Evolutionary conservation across 805 yeast genomes (phyloP).

Genomic region (Teunomyces kruisii): DNA sequence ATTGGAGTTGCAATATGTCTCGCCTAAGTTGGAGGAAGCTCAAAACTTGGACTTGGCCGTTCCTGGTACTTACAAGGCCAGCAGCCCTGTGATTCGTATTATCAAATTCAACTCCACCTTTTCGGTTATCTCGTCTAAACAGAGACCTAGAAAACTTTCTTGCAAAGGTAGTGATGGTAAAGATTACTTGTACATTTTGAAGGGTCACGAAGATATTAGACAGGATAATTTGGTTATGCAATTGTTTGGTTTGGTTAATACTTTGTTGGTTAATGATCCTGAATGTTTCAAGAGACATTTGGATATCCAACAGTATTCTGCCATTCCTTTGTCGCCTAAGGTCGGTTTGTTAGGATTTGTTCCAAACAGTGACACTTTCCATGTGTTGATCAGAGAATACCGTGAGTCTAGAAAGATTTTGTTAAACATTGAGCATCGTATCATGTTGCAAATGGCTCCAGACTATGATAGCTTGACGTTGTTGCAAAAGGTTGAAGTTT

Average conservation of each 20-base stretch:
- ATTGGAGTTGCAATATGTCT: conserved; percentile 87
- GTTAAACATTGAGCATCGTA: conserved; percentile 89
- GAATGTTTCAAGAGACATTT: conserved; percentile 96
- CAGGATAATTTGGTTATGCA: conserved; percentile 99
- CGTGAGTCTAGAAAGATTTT: conserved; percentile 88
- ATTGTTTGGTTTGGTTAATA: conserved; percentile 90
- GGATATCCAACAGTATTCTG: conserved; percentile 88
- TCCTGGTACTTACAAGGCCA: conserved; percentile 91
- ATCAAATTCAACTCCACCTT: conserved; percentile 76
- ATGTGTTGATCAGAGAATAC: conserved; percentile 85
- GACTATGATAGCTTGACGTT: conserved; percentile 88
- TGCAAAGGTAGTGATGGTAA: conserved; percentile 90
- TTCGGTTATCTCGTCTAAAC: conserved; percentile 89
- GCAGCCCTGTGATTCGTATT: conserved; percentile 74
- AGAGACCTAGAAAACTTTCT: conserved; percentile 84
- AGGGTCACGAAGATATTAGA: conserved; percentile 97
- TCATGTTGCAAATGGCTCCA: conserved; percentile 97
- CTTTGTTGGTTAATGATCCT: conserved; percentile 82
- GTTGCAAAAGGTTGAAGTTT: conserved; percentile 92
- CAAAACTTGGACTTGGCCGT: conserved; percentile 81
- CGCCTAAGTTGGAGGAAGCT: conserved; percentile 83
- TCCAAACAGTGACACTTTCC: conserved; percentile 95
- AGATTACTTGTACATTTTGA: conserved; percentile 75
- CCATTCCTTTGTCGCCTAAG: conserved; percentile 93
- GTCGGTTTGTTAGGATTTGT: conserved; percentile 98